Evolutionary conservation across 1,284 basidiomycete species (phyloP), one percentile per base, ranked within the genome.

Genomic region (Austropuccinia psidii): DNA sequence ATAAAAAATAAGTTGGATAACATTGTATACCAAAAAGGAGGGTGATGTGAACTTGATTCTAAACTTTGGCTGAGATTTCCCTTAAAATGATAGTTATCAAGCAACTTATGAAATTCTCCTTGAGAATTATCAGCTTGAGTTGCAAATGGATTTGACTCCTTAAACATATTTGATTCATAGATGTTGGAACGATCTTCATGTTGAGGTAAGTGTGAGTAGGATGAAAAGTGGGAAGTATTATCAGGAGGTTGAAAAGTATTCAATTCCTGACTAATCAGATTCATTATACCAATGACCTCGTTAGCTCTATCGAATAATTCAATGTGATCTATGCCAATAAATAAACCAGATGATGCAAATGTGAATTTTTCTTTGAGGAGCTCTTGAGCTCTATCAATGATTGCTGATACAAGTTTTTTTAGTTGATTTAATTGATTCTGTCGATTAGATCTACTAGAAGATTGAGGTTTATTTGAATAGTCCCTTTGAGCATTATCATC

Each of bases 1-100:
- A 85, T 80, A 29, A 85, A 85, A 78, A 91, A 92, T 3, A 98
- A 83, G 0, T 93, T 91, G 54, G 86, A 84, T 61, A 98, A 88
- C 67, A 98, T 86, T 80, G 88, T 90, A 27, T 98, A 83, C 76
- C 91, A 93, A 81, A 93, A 93, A 0, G 95, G 95, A 47, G 77
- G 75, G n/a, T 80, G 65, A 11, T 27, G 33, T 31, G 9, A 11
- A 31, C 39, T 62, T 52, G 3, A 24, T 73, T 43, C n/a, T 35
- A 41, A 7, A 62, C 29, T 60, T 43, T 55, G 29, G 57, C 55
- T 21, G 75, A 35, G 39, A 57, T 65, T 27, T 66, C 60, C 43
- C 29, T 66, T 35, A 15, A 61, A 31, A 37, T 39, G 27, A 33
- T 50, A 55, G 33, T 45, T 29, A n/a, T 31, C 47, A 45, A 52